These are phyloP conservation scores for Spergularia marina DNA, from an alignment of 148 eudicot species.

Conservation along the genomic window DNA sequence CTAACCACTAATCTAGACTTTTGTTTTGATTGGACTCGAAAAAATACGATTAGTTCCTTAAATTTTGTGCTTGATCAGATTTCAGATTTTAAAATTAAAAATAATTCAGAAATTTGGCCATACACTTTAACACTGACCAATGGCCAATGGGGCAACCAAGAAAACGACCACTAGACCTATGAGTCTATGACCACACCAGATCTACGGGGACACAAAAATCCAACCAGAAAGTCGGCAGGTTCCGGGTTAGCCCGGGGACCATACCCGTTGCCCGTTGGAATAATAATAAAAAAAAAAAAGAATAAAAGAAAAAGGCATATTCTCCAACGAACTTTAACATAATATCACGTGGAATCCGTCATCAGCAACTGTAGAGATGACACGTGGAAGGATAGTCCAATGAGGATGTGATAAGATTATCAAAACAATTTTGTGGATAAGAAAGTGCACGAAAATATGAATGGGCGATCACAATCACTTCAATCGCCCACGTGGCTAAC, in stretches of 20 bases:
- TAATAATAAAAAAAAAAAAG: too few species aligned
- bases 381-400: conserved; percentile 31
- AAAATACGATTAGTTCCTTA: too few species aligned
- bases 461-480: background rate
- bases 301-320: background rate
- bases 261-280: background rate
- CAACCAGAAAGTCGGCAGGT: conserved; percentile 11
- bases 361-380: background rate
- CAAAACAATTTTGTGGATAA: background rate
- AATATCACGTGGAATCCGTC: conserved; percentile 14
- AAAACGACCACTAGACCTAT: too few species aligned
- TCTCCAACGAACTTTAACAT: background rate
- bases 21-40: too few species aligned
- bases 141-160: too few species aligned
- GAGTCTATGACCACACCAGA: background rate
- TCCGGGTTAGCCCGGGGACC: conserved; percentile 1
- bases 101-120: background rate
- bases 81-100: too few species aligned
- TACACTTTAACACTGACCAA: background rate
- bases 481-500: background rate
- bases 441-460: background rate
- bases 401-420: conserved; percentile 30
- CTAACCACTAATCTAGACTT: too few species aligned
- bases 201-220: background rate
- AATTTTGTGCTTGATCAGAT: too few species aligned